Percentiles rank a stretch among this genome's conserved stretches.
Conservation (phyloP, 2,329 filamentous ascomycete genomes). For the Achaetomium macrosporum region DNA sequence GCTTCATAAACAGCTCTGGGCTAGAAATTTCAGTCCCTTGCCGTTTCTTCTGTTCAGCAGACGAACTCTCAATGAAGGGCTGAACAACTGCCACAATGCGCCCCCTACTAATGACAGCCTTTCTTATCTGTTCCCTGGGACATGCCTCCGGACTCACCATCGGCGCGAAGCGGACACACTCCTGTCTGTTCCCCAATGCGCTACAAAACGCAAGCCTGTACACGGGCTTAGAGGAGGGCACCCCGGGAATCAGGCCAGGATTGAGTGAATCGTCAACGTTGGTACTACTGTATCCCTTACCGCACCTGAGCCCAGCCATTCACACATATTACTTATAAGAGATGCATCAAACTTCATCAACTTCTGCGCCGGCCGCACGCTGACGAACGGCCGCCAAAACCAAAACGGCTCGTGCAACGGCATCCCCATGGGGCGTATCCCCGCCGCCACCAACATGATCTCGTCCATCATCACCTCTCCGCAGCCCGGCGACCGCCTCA, state of each 20-base stretch:
- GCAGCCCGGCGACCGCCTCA: conserved; percentile 35
- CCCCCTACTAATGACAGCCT: neutral
- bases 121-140: neutral
- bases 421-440: conserved; percentile 54
- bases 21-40: too few species aligned
- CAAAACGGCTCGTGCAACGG: conserved; percentile 49
- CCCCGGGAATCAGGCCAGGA: conserved; percentile 25
- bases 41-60: neutral
- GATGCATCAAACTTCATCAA: conserved; percentile 49
- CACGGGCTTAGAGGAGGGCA: conserved; percentile 34
- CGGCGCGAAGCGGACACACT: neutral
- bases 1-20: too few species aligned
- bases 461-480: conserved; percentile 48
- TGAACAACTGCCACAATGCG: neutral
- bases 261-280: conserved; percentile 41
- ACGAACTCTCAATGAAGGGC: too few species aligned
- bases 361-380: conserved; percentile 48
- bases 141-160: neutral
- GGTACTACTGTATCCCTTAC: too few species aligned
- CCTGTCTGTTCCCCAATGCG: conserved; percentile 32
- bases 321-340: neutral
- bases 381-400: conserved; percentile 50
- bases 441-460: conserved; percentile 45
- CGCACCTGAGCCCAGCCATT: too few species aligned
- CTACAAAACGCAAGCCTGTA: conserved; percentile 38